Conservation (phyloP, 345 rosid species). For the Eucalyptus victrix region DNA sequence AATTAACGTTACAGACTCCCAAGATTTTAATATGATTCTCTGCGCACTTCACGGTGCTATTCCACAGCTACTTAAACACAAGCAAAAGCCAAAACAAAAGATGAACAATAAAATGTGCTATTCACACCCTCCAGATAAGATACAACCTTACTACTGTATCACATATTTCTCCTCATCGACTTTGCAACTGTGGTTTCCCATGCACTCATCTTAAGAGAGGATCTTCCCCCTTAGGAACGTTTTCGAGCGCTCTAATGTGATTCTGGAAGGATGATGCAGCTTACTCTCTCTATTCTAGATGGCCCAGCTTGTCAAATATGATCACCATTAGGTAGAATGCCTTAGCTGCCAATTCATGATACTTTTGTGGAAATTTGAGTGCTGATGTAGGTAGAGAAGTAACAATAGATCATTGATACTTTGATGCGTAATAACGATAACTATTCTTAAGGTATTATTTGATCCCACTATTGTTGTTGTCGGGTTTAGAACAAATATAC, state of each 20-base stretch:
- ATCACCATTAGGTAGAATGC: conserved; percentile 69
- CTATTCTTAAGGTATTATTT: too few species aligned
- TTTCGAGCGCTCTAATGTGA: conserved; percentile 59
- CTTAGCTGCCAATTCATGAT: conserved; percentile 84
- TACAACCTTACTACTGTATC: neutral
- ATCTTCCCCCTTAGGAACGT: conserved; percentile 40
- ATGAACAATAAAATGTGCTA: neutral
- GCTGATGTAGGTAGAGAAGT: too few species aligned
- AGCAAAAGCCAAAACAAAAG: neutral
- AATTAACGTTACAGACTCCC: neutral
- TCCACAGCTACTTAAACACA: neutral
- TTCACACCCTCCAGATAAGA: neutral
- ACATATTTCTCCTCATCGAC: neutral
- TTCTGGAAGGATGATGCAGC: conserved; percentile 66
- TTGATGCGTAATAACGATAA: too few species aligned
- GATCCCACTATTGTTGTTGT: too few species aligned
- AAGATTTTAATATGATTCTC: neutral
- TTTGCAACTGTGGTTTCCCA: neutral
- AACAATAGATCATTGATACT: too few species aligned
- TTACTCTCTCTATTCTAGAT: conserved; percentile 52
- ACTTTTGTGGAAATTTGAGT: conserved; percentile 11
- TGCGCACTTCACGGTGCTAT: neutral
- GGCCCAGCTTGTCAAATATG: conserved; percentile 52
- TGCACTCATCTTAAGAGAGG: neutral
- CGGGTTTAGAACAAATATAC: too few species aligned